Base-by-base conservation (phyloP, 257 asterid species). In the Solanum lycopersicoides region DNA sequence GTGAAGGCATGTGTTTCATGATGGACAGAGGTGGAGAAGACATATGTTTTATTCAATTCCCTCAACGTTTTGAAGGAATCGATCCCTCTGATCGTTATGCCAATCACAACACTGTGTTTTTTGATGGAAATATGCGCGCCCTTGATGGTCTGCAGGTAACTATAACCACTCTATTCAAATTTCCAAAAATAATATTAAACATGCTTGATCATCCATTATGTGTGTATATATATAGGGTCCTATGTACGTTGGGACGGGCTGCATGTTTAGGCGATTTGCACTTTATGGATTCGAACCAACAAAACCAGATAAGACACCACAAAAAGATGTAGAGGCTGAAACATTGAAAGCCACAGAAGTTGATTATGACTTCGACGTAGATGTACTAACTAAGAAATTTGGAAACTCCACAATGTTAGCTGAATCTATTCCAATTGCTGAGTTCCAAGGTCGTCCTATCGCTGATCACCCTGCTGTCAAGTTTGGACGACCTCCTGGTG, bases 381-480 rank as follows among this genome's bases (percentile, higher is more conserved):
- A 90, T 88, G 83, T 88, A 15, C 79, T 90, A 45, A 91, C 93
- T 23, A 89, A 88, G 28, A 89, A 87, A 68, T 91, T 91, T n/a
- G 93, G 92, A 9, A 91, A 91, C 79, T 91, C 93, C 8, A 90
- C 90, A 9, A 63, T 90, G 74, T 50, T 91, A 10, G 84, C 90
- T 4, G 93, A 91, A 56, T 91, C 93, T 34, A 91, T 91, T 60
- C 91, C 93, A 30, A 77, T 90, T 5, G 91, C 93, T 35, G 93
- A 91, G 71, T 91, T 77, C 85, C 89, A 91, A 86, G 91, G 92
- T 13, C 92, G 93, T 25, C 93, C 92, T 25, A 65, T 91, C 1
- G 93, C 93, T 4, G 93, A 91, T 90, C 93, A 91, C 82, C 92
- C 92, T 65, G 92, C 93, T n/a, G 91, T 91, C 72, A 91, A 91